Evolutionary conservation across 1,139 yeast species (phyloP).

Genomic region (Kurtzmaniella quercitrusa): DNA sequence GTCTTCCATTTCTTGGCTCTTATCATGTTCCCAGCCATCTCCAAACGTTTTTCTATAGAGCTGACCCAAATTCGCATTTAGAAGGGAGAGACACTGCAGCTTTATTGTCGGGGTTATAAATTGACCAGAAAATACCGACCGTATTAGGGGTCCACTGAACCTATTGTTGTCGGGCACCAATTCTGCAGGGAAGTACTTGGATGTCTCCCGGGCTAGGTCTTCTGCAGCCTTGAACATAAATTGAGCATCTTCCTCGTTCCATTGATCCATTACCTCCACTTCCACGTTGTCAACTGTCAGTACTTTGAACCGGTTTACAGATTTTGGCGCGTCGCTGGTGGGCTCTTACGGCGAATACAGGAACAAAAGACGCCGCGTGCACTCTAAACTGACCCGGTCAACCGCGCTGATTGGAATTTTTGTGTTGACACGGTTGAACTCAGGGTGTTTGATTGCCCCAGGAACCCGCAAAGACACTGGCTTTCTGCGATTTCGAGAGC

Average conservation of each 20-base stretch:
- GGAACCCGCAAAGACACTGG: no score
- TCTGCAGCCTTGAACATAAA: conserved; percentile 6
- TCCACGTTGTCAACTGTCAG: no score
- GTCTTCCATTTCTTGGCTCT: conserved; percentile 43
- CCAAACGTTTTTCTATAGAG: conserved; percentile 31
- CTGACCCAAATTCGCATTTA: conserved; percentile 24
- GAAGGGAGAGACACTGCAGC: conserved; percentile 16
- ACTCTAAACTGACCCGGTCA: not conserved
- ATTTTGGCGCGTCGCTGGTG: no score
- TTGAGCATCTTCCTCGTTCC: conserved; percentile 3
- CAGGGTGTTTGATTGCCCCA: not conserved
- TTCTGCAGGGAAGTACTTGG: conserved; percentile 3
- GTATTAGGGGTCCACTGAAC: conserved; percentile 9
- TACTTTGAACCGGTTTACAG: no score
- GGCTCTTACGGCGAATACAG: not conserved
- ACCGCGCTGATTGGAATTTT: not conserved
- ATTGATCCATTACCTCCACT: not conserved
- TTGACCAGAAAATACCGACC: conserved; percentile 13
- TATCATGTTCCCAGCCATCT: conserved; percentile 38
- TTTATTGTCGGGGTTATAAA: conserved; percentile 11
- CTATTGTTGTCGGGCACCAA: not conserved
- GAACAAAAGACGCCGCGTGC: not conserved
- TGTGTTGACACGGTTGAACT: not conserved
- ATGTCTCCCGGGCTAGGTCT: not conserved
- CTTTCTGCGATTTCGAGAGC: no score